Evolutionary conservation across 2,329 filamentous ascomycete species (phyloP).

Genomic region (Aureobasidium vineae): DNA sequence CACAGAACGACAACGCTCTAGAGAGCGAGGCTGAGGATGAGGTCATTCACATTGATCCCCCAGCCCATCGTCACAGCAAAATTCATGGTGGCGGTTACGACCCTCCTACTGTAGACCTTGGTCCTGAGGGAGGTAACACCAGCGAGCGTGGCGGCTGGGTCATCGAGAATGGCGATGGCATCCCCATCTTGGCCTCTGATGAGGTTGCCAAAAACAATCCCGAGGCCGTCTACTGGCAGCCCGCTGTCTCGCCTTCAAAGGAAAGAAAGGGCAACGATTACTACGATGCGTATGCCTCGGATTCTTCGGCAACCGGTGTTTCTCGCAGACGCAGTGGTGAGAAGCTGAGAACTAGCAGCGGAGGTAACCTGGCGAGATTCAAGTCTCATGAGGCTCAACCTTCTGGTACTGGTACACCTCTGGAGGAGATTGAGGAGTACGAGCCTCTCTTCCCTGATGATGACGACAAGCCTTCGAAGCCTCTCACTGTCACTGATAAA

Average conservation of each 20-base stretch:
- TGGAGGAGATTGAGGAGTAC: conserved; percentile 90
- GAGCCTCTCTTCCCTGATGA: conserved; percentile 84
- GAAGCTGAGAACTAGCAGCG: conserved; percentile 62
- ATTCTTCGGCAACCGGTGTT: conserved; percentile 37
- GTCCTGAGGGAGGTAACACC: conserved; percentile 47
- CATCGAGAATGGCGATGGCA: conserved; percentile 62
- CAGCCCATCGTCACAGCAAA: conserved; percentile 48
- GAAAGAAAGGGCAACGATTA: conserved; percentile 58
- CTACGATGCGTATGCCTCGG: conserved; percentile 53
- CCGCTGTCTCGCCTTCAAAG: conserved; percentile 74
- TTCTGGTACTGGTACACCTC: conserved; percentile 58
- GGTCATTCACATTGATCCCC: conserved; percentile 76
- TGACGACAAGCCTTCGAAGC: conserved; percentile 60
- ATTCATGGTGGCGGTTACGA: conserved; percentile 52
- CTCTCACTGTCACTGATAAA: conserved; percentile 53
- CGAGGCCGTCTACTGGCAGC: conserved; percentile 65
- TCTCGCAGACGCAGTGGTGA: conserved; percentile 56
- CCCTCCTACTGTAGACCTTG: conserved; percentile 53
- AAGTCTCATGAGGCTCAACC: conserved; percentile 54
- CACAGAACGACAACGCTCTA: conserved; percentile 34
- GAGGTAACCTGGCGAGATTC: conserved; percentile 51
- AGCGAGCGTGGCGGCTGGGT: conserved; percentile 51
- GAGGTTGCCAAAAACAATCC: conserved; percentile 80
- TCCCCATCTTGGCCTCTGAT: conserved; percentile 85
- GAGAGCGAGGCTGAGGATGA: conserved; percentile 54